phyloP scores from a whole-genome alignment of 352 stramenopile genomes.

The Phytopythium ostracodes region DNA sequence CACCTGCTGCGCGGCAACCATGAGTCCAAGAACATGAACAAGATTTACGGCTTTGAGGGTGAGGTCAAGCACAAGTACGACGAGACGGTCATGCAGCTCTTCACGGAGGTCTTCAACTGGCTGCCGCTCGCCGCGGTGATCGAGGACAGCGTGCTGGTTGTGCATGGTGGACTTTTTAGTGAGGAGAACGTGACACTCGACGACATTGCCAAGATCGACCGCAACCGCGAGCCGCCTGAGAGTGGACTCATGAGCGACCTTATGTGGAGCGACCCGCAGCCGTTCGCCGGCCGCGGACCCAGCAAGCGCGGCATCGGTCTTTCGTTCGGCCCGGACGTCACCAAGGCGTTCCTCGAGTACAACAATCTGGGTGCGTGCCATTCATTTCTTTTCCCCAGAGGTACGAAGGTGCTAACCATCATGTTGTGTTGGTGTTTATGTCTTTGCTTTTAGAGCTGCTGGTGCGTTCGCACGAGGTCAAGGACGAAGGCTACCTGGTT shows the following conservation, averaged over 20 bases:
- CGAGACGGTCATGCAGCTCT: slow-evolving; percentile 98
- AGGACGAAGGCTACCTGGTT: slow-evolving; percentile 98
- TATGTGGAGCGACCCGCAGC: slow-evolving; percentile 96
- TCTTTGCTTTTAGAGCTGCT: slow-evolving; percentile 79
- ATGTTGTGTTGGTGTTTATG: slow-evolving; percentile 1
- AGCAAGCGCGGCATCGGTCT: slow-evolving; percentile 97
- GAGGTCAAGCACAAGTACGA: slow-evolving; percentile 99
- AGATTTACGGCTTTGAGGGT: slow-evolving; percentile 99
- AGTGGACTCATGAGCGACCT: slow-evolving; percentile 89
- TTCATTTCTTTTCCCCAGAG: background rate
- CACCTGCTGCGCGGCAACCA: slow-evolving; percentile 97
- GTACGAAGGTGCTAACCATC: no score
- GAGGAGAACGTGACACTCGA: slow-evolving; percentile 92
- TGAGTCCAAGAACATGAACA: slow-evolving; percentile 99
- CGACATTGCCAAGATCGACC: slow-evolving; percentile 95
- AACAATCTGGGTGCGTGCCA: slow-evolving; percentile 91
- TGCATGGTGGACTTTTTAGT: slow-evolving; percentile 96
- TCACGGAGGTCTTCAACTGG: slow-evolving; percentile 98
- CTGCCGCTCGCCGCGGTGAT: slow-evolving; percentile 95
- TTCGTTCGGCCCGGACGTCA: slow-evolving; percentile 98
- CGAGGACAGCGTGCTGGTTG: slow-evolving; percentile 94
- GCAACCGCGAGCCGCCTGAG: slow-evolving; percentile 94
- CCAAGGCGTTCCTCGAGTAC: slow-evolving; percentile 92
- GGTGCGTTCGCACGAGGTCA: slow-evolving; percentile 98
- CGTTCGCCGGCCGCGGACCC: slow-evolving; percentile 92